Evolutionary conservation across 805 yeast species (phyloP), one percentile per base, ranked within the genome.

Genomic region (Wickerhamiella spandovensis): DNA sequence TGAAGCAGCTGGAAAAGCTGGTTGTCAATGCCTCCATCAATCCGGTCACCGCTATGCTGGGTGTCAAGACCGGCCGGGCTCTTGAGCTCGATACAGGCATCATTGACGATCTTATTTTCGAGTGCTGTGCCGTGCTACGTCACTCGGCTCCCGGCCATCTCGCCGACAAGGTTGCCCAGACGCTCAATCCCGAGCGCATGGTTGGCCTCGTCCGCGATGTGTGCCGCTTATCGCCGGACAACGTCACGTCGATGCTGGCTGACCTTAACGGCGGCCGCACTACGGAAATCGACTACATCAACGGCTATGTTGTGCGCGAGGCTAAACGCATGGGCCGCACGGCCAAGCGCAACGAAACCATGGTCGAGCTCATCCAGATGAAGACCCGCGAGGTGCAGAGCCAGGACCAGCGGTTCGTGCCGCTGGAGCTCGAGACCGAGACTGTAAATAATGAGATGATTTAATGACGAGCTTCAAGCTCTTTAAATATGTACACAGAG

Each of bases 11-110:
- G 56, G 82, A 80, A 57, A 92, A 90, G 64, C 74, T 90, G 51
- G 71, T 83, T 44, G 80, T 84, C 20, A 92, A 92, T 61, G 75
- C 85, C 1, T 84, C 92, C 60, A 80, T 90, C 56, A 90, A 92
- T 60, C 84, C 96, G 0, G 68, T 83, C 25, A 84, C 96, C 0
- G 82, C 95, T 0, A 68, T 87, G 21, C 66, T 84, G 23, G 83
- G 85, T 63, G 83, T 92, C 61, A 61, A 72, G 38, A 92, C 92
- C 60, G 95, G 94, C 32, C 85, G 82, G 48, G 67, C 90, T 18
- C 65, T 72, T n/a, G 59, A 66, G 17, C 67, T 75, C 32, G 61
- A 64, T 2, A 60, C 69, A 7, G 60, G 61, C 10, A 54, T 56
- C 1, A 63, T 78, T 59, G 58, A 54, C 21, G 61, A 65, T 15